A percentile compares a stretch with the other conserved stretches of the same genome.
These are phyloP conservation scores for Periconia macrospinosa DNA, from an alignment of 2,329 filamentous ascomycete genomes.

Conservation along the genomic window DNA sequence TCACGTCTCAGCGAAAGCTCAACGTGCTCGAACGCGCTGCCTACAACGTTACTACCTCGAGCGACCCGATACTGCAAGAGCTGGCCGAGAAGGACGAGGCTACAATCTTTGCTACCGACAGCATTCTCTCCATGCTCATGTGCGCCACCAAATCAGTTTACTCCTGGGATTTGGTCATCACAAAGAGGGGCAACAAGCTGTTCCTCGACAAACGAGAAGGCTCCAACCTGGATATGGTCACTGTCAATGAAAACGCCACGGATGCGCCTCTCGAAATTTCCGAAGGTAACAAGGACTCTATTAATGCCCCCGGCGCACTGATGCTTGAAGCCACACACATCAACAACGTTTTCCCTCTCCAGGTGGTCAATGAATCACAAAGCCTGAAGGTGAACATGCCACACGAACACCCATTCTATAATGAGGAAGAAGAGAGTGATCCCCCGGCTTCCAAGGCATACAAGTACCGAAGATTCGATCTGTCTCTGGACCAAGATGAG, in stretches of 20 bases:
- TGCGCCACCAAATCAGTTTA: constrained; percentile 95
- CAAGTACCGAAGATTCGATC: constrained; percentile 96
- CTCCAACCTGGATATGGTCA: constrained; percentile 93
- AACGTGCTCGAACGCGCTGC: constrained; percentile 88
- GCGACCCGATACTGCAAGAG: constrained; percentile 95
- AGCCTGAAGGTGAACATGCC: constrained; percentile 78
- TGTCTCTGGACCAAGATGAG: constrained; percentile 87
- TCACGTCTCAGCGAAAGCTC: constrained; percentile 84
- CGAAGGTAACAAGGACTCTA: constrained; percentile 88
- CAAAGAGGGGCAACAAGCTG: constrained; percentile 91
- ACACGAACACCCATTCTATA: constrained; percentile 97
- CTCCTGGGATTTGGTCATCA: constrained; percentile 96
- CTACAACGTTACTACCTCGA: constrained; percentile 97
- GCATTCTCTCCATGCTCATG: constrained; percentile 98
- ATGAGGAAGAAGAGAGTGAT: constrained; percentile 87
- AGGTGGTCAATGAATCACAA: constrained; percentile 85
- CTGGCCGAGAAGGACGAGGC: constrained; percentile 94
- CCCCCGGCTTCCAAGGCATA: constrained; percentile 95
- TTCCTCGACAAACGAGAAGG: constrained; percentile 99
- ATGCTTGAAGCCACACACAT: constrained; percentile 98
- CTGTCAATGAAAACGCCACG: constrained; percentile 97
- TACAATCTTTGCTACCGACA: constrained; percentile 95
- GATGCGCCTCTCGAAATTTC: constrained; percentile 90
- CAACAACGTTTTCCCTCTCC: constrained; percentile 99
- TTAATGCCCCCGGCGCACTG: constrained; percentile 91